phyloP scores from a whole-genome alignment of 805 yeast species.

The Saccharomycopsis capsularis region DNA sequence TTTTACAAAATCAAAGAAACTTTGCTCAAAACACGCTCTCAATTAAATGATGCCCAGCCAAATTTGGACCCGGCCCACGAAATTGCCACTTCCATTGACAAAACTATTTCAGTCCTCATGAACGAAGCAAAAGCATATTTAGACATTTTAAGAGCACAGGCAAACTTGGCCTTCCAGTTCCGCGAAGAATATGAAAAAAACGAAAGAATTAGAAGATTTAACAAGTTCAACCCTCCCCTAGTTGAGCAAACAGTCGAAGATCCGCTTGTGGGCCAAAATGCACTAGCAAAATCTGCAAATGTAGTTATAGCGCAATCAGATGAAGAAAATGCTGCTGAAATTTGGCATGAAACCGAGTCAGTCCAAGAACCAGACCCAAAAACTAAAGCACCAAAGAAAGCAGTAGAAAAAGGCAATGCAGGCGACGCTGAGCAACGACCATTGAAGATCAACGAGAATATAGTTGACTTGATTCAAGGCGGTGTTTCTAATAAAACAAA shows the following conservation, averaged over 20 bases:
- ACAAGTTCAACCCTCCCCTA: conserved; percentile 16
- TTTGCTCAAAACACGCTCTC: conserved; percentile 8
- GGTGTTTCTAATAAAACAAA: not conserved
- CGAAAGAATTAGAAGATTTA: conserved; percentile 22
- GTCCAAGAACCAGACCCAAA: too few species aligned
- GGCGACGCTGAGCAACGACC: too few species aligned
- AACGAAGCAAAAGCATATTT: conserved; percentile 59
- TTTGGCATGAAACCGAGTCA: too few species aligned
- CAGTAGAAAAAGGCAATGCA: too few species aligned
- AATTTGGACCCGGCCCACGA: conserved; percentile 9
- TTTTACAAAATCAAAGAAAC: conserved; percentile 32
- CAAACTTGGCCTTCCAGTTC: conserved; percentile 48
- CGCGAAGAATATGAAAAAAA: conserved; percentile 41
- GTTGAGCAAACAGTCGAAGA: too few species aligned
- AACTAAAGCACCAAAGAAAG: too few species aligned
- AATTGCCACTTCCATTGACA: conserved; percentile 25
- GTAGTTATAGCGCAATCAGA: too few species aligned
- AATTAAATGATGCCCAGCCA: conserved; percentile 7
- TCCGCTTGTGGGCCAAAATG: too few species aligned
- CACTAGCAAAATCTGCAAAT: too few species aligned
- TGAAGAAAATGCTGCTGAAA: too few species aligned
- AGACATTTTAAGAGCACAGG: conserved; percentile 49
- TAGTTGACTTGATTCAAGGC: too few species aligned
- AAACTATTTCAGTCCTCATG: conserved; percentile 40
- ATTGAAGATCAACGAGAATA: too few species aligned